These are phyloP conservation scores for Cronartium ribicola DNA, from an alignment of 1,284 basidiomycete genomes.

Conservation along the genomic window DNA sequence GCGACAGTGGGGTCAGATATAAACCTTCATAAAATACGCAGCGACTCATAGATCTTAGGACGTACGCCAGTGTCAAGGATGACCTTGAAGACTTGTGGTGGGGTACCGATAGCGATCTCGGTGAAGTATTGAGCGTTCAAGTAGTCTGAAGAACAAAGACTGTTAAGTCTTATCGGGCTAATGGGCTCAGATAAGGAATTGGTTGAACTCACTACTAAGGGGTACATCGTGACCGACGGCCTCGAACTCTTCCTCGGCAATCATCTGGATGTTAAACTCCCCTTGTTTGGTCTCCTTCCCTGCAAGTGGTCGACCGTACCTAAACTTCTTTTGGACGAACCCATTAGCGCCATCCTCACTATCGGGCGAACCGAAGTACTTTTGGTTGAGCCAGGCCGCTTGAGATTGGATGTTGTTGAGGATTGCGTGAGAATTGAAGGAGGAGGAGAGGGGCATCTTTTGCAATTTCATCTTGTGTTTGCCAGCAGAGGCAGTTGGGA, in stretches of 20 bases:
- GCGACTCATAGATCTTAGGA: constrained; percentile 56
- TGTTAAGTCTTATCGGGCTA: constrained; percentile 37
- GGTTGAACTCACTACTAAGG: constrained; percentile 68
- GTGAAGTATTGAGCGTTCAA: constrained; percentile 97
- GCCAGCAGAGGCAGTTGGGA: constrained; percentile 44
- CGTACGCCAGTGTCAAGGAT: constrained; percentile 18
- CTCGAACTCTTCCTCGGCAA: constrained; percentile 54
- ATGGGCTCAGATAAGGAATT: constrained; percentile 19
- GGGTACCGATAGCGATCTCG: constrained; percentile 75
- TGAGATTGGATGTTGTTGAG: constrained; percentile 50
- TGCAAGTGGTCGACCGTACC: constrained; percentile 52
- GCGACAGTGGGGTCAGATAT: constrained; percentile 22
- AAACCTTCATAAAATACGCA: constrained; percentile 59
- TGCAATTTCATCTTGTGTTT: constrained; percentile 75
- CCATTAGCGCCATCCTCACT: constrained; percentile 70
- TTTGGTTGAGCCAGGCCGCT: constrained; percentile 75
- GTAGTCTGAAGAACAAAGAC: constrained; percentile 63
- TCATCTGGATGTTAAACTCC: constrained; percentile 55
- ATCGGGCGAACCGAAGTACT: constrained; percentile 68
- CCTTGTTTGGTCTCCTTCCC: constrained; percentile 59
- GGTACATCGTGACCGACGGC: constrained; percentile 78
- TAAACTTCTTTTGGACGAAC: constrained; percentile 55
- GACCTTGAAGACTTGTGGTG: constrained; percentile 60
- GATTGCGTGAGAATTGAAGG: constrained; percentile 62
- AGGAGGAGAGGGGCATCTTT: constrained; percentile 62